These are phyloP conservation scores for Candida namnaoensis DNA, from an alignment of 805 yeast genomes.

Conservation along the genomic window DNA sequence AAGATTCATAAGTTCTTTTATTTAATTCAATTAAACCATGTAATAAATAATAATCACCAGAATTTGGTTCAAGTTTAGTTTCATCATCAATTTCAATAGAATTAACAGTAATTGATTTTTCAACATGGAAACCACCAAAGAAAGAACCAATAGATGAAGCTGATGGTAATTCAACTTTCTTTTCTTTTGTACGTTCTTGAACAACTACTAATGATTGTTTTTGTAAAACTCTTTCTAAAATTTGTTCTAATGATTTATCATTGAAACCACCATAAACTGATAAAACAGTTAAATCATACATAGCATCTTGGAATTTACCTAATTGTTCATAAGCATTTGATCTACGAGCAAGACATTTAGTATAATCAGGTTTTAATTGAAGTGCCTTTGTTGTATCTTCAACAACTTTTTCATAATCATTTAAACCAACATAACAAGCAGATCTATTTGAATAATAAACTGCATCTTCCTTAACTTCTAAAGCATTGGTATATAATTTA, in stretches of 20 bases:
- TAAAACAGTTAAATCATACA: conserved; percentile 85
- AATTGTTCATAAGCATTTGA: conserved; percentile 85
- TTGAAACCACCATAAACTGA: conserved; percentile 79
- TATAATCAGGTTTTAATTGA: conserved; percentile 78
- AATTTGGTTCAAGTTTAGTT: conserved; percentile 24
- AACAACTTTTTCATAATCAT: conserved; percentile 74
- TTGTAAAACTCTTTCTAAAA: conserved; percentile 81
- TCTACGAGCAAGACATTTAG: conserved; percentile 88
- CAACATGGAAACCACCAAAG: conserved; percentile 74
- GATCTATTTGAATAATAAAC: conserved; percentile 92
- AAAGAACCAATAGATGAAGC: conserved; percentile 79
- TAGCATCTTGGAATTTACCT: conserved; percentile 73
- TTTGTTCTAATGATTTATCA: conserved; percentile 67
- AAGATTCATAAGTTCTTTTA: conserved; percentile 30
- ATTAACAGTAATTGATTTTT: conserved; percentile 32
- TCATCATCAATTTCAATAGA: conserved; percentile 28
- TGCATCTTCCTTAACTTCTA: conserved; percentile 70
- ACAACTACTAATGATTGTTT: conserved; percentile 71
- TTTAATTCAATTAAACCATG: conserved; percentile 54
- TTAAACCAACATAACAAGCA: conserved; percentile 84
- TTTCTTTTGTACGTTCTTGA: conserved; percentile 42
- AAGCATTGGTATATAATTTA: conserved; percentile 70
- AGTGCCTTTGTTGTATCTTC: conserved; percentile 85
- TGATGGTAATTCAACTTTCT: conserved; percentile 52
- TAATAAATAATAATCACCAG: conserved; percentile 57